Conservation (phyloP, 805 yeast species). For the Myxozyma udenii region DNA sequence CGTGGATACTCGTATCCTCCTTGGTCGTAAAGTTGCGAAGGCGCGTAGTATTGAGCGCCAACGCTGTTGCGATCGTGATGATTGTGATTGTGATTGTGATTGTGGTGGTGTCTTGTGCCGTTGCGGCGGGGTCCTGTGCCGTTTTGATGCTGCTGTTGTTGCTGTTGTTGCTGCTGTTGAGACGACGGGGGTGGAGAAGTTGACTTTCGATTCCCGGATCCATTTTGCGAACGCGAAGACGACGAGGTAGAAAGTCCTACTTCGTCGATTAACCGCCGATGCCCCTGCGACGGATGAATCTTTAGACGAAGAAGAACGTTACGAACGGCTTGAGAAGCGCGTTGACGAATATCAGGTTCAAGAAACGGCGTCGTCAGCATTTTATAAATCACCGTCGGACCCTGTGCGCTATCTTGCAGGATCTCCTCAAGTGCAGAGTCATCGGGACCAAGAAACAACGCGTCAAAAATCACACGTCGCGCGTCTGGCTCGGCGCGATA, state of each 20-base stretch:
- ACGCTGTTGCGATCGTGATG: not conserved
- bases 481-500: slow-evolving; percentile 63
- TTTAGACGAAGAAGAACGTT: slow-evolving; percentile 58
- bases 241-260: slow-evolving; percentile 56
- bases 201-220: slow-evolving; percentile 1
- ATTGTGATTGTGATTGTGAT: slow-evolving; percentile 1
- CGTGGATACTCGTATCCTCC: no score
- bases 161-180: not conserved
- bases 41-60: not conserved
- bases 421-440: slow-evolving; percentile 49
- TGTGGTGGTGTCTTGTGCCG: no score
- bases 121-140: no score
- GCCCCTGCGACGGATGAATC: slow-evolving; percentile 58
- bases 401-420: slow-evolving; percentile 64
- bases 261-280: slow-evolving; percentile 85
- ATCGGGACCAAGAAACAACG: slow-evolving; percentile 54
- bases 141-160: no score
- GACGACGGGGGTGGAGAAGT: slow-evolving; percentile 1
- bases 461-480: slow-evolving; percentile 57
- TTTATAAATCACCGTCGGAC: slow-evolving; percentile 76
- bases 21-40: slow-evolving; percentile 1
- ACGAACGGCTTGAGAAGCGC: slow-evolving; percentile 60
- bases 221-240: not conserved
- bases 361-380: slow-evolving; percentile 67
- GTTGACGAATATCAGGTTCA: slow-evolving; percentile 56